Percentiles rank a stretch among this genome's conserved stretches.
These are phyloP conservation scores for Penicillium simplicissimum DNA, from an alignment of 495 filamentous ascomycete genomes.

Conservation along the genomic window DNA sequence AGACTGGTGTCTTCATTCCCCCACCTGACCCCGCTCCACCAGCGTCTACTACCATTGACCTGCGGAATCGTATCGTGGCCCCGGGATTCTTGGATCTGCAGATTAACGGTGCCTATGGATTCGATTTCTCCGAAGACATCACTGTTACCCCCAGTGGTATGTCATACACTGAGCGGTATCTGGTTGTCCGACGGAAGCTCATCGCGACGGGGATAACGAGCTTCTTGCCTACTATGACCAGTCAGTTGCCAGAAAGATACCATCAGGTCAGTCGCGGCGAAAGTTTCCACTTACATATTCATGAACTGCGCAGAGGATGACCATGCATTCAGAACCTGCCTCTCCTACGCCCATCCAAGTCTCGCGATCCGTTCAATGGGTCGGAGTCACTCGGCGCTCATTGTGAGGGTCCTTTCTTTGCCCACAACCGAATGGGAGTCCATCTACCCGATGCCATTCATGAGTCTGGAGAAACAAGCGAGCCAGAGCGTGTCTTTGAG, in stretches of 20 bases:
- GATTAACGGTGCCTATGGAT: constrained; percentile 71
- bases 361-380: constrained; percentile 39
- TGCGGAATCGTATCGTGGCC: constrained; percentile 64
- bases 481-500: constrained; percentile 9
- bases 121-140: constrained; percentile 63
- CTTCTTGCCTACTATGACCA: constrained; percentile 58
- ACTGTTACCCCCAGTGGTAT: constrained; percentile 45
- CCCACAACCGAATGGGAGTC: constrained; percentile 62
- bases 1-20: constrained; percentile 61
- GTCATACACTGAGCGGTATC: constrained; percentile 56
- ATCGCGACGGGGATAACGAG: constrained; percentile 68
- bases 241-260: constrained; percentile 16
- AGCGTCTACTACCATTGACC: constrained; percentile 46
- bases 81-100: constrained; percentile 74
- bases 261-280: constrained; percentile 27
- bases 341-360: constrained; percentile 58
- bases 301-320: not conserved
- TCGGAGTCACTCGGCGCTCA: constrained; percentile 72
- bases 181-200: constrained; percentile 57
- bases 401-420: constrained; percentile 72
- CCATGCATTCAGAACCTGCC: constrained; percentile 38
- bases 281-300: not conserved
- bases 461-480: constrained; percentile 6
- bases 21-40: constrained; percentile 48
- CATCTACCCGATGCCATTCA: constrained; percentile 56